Percentiles rank a stretch among this genome's conserved stretches.
phyloP scores from a whole-genome alignment of 2,329 filamentous ascomycete genomes.

The Plenodomus biglobosus region DNA sequence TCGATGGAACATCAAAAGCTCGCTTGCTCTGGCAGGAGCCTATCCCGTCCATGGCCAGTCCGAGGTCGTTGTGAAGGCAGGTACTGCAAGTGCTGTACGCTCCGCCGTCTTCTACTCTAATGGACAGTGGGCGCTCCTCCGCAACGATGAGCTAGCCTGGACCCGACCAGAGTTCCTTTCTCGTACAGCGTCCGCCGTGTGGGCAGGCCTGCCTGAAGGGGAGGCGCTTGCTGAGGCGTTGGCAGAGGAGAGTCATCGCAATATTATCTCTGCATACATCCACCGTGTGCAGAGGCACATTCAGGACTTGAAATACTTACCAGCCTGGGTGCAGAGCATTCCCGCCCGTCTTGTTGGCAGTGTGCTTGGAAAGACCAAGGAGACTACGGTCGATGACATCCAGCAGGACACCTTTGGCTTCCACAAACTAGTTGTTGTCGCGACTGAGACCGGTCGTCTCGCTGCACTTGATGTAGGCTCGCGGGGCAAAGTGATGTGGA shows the following conservation, averaged over 20 bases:
- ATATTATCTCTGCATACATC: slow-evolving; percentile 76
- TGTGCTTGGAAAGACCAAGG: slow-evolving; percentile 59
- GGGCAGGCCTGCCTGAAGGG: slow-evolving; percentile 73
- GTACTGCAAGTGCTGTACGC: slow-evolving; percentile 72
- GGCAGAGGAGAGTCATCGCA: slow-evolving; percentile 83
- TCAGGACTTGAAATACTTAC: slow-evolving; percentile 74
- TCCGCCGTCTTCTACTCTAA: slow-evolving; percentile 67
- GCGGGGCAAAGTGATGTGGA: slow-evolving; percentile 76
- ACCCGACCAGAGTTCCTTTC: slow-evolving; percentile 77
- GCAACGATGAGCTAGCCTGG: slow-evolving; percentile 82
- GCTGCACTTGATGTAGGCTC: slow-evolving; percentile 78
- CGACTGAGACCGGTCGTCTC: slow-evolving; percentile 75
- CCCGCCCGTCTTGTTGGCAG: slow-evolving; percentile 66
- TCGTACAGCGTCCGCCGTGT: slow-evolving; percentile 76
- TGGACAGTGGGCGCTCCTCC: slow-evolving; percentile 79
- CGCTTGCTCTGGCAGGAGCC: slow-evolving; percentile 30
- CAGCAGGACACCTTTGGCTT: slow-evolving; percentile 80
- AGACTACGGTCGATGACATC: slow-evolving; percentile 55
- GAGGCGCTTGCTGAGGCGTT: slow-evolving; percentile 78
- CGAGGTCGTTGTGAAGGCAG: slow-evolving; percentile 75
- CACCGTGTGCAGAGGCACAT: slow-evolving; percentile 83
- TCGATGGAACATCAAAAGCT: slow-evolving; percentile 65
- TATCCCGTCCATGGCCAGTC: slow-evolving; percentile 69
- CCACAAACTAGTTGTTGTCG: slow-evolving; percentile 79
- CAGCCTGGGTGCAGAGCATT: slow-evolving; percentile 69